These are phyloP conservation scores for Lojkania enalia DNA, from an alignment of 2,329 filamentous ascomycete species.

Conservation along the genomic window DNA sequence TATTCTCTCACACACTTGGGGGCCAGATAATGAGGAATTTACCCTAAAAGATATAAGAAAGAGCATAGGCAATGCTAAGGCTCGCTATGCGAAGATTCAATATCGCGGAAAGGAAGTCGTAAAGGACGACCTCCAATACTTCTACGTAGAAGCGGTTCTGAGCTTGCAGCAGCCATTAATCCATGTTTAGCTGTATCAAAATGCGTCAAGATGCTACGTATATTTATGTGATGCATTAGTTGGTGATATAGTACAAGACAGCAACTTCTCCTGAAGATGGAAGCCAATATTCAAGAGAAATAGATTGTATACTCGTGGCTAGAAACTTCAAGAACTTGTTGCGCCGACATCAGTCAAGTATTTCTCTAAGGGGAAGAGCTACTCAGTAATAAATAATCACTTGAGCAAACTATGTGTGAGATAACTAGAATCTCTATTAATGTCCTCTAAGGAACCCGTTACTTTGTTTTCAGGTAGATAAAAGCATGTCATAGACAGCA, in stretches of 20 bases:
- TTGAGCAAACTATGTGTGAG: constrained; percentile 10
- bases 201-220: background rate
- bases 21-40: constrained; percentile 12
- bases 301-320: background rate
- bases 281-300: background rate
- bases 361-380: constrained; percentile 1
- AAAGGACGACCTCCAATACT: background rate
- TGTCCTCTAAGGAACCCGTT: constrained; percentile 1
- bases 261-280: background rate
- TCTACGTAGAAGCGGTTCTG: background rate
- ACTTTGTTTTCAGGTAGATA: constrained; percentile 7
- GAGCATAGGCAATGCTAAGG: background rate
- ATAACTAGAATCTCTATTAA: constrained; percentile 6
- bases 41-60: constrained; percentile 3
- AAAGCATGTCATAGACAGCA: constrained; percentile 17
- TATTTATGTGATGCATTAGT: constrained; percentile 4
- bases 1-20: constrained; percentile 31
- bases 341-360: constrained; percentile 1
- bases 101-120: background rate
- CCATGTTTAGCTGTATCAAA: constrained; percentile 2
- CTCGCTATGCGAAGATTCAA: background rate
- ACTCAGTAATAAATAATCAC: constrained; percentile 11
- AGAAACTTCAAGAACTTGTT: no score
- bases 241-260: background rate
- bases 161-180: no score